Conservation (phyloP, 164 flowering plant species). For the Santalum album region DNA sequence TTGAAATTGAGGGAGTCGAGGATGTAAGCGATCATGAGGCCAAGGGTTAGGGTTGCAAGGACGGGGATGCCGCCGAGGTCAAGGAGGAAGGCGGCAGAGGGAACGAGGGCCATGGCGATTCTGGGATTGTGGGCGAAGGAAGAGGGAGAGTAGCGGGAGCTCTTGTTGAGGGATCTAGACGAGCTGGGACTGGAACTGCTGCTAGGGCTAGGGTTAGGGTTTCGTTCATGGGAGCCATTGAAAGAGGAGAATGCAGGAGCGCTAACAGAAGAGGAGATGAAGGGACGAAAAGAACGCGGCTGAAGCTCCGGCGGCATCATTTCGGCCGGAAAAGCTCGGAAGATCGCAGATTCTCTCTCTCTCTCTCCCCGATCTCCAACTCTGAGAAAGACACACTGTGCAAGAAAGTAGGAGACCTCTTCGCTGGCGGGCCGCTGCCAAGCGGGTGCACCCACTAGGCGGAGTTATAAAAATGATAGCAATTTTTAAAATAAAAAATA, state of each 20-base stretch:
- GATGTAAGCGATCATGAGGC: conserved; percentile 78
- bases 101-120: conserved; percentile 70
- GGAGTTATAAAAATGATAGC: too few relatives aligned
- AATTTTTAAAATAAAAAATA: too few relatives aligned
- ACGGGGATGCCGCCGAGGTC: conserved; percentile 93
- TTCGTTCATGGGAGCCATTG: conserved; percentile 30
- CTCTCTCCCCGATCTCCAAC: background rate
- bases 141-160: conserved; percentile 44
- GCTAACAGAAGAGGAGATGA: conserved; percentile 38
- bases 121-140: conserved; percentile 65
- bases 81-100: conserved; percentile 75
- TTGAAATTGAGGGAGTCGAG: conserved; percentile 73
- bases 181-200: background rate
- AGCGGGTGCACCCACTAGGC: too few relatives aligned
- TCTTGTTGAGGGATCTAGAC: conserved; percentile 25
- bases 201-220: conserved; percentile 26
- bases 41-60: conserved; percentile 55
- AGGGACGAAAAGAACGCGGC: conserved; percentile 43
- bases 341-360: background rate
- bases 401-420: too few relatives aligned
- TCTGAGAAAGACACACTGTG: too few relatives aligned
- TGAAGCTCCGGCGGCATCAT: conserved; percentile 84
- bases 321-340: background rate
- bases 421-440: too few relatives aligned
- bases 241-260: conserved; percentile 43